These are phyloP conservation scores for Pleurotus tuber-regium DNA, from an alignment of 768 basidiomycete species.

Conservation along the genomic window DNA sequence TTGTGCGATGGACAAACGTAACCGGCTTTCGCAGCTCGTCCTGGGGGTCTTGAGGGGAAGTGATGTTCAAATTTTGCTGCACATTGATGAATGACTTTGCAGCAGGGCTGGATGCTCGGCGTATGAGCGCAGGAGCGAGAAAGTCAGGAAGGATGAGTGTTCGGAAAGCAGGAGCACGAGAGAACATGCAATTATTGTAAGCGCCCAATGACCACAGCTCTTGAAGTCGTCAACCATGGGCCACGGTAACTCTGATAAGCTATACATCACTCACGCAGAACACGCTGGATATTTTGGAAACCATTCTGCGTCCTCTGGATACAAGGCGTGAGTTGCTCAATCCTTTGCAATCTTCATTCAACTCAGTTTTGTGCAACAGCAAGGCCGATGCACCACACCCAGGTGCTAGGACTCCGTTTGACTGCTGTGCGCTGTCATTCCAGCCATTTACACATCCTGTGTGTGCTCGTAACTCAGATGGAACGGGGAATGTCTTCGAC, in stretches of 20 bases:
- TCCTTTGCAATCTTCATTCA: constrained; percentile 8
- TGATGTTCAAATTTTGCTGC: not conserved
- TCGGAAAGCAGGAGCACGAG: constrained; percentile 1
- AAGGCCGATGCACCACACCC: constrained; percentile 69
- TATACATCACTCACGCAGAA: constrained; percentile 89
- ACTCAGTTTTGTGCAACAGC: constrained; percentile 31
- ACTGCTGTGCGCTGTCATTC: constrained; percentile 89
- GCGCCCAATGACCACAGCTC: not conserved
- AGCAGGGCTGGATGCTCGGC: not conserved
- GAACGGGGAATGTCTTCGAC: constrained; percentile 82
- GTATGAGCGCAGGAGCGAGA: constrained; percentile 30
- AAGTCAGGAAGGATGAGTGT: constrained; percentile 38
- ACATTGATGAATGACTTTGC: not conserved
- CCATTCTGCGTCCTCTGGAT: constrained; percentile 77
- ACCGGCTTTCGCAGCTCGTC: not conserved
- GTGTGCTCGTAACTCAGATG: constrained; percentile 78
- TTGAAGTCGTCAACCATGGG: constrained; percentile 50
- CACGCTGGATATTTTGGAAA: constrained; percentile 79
- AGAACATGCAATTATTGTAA: not conserved
- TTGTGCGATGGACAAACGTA: not conserved
- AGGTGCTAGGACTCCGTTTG: constrained; percentile 72
- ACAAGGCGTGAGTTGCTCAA: constrained; percentile 52
- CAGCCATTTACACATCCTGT: constrained; percentile 90
- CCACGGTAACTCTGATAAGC: constrained; percentile 83
- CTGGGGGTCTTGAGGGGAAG: not conserved